These are phyloP conservation scores for Solanum hybrid DNA, from an alignment of 305 asterid genomes.

Conservation along the genomic window DNA sequence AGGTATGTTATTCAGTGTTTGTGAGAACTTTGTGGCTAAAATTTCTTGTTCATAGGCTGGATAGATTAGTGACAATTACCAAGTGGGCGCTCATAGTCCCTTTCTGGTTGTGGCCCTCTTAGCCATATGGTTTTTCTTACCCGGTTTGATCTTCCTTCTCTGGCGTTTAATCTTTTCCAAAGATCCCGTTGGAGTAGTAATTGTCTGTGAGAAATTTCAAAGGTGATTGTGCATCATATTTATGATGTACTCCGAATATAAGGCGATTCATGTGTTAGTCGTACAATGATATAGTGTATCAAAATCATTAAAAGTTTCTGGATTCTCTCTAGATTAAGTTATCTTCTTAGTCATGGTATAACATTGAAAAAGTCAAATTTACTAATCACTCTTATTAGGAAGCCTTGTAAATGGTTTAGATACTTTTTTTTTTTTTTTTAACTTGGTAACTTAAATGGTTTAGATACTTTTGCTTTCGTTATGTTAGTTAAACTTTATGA, in stretches of 20 bases:
- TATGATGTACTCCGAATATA: neutral
- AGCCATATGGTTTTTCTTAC: neutral
- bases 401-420: neutral
- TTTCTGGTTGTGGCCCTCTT: neutral
- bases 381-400: neutral
- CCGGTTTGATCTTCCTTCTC: neutral
- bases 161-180: neutral
- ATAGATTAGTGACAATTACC: neutral
- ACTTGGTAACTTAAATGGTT: neutral
- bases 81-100: neutral
- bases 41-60: neutral
- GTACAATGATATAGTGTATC: neutral
- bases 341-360: neutral
- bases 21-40: neutral
- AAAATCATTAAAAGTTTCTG: neutral
- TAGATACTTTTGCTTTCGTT: neutral
- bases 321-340: neutral
- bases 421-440: neutral
- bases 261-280: neutral
- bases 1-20: conserved; percentile 37
- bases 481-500: neutral
- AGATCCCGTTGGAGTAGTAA: neutral
- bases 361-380: neutral
- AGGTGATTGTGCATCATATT: neutral
- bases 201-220: neutral